Evolutionary conservation across 2,329 filamentous ascomycete genomes (phyloP), one percentile per base, ranked within the genome.

Genomic region (Cordyceps cicadae): DNA sequence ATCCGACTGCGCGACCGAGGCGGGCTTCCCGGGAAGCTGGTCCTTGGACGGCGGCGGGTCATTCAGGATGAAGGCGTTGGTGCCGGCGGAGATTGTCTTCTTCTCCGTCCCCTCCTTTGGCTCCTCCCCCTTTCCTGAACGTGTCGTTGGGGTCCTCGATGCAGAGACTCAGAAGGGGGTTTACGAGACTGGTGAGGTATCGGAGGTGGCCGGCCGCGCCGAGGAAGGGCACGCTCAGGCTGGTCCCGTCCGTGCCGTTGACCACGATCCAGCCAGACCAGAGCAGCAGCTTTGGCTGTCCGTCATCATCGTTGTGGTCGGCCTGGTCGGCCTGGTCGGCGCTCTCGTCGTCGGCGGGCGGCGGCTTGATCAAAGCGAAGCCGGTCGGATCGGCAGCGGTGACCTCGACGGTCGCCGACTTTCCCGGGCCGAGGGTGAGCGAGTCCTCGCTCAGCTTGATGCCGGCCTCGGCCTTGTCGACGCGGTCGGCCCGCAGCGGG

Each of bases 351-450:
- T 24, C 24, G 24, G 24, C 24, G 24, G 8, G 17, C 39, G 39
- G 41, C 5, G 41, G 14, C 17, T n/a, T 6, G 17, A n/a, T 63
- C 5, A 62, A 63, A 45, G 72, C 64, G 8, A 75, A 62, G 15
- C 66, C 65, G 65, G 66, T 62, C 0, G 79, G 79, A 1, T 76
- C 72, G 1, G 72, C 76, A 3, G 77, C 74, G 0, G 72, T 71
- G 14, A 84, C 78, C 19, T 74, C 69, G 59, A 83, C 68, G 0
- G 74, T 75, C 62, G 77, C 74, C 19, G 74, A 74, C 61, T 78
- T 67, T 5, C 73, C 74, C 2, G 74, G 71, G 1, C 67, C 66
- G 11, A 83, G 67, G 0, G 75, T 79, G 54, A 85, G 71, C 19
- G 73, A 71, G 64, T 73, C 68, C 53, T 72, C 67, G 64, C 70